phyloP scores from a whole-genome alignment of 2,329 filamentous ascomycete genomes.

The Trichoderma sp. region DNA sequence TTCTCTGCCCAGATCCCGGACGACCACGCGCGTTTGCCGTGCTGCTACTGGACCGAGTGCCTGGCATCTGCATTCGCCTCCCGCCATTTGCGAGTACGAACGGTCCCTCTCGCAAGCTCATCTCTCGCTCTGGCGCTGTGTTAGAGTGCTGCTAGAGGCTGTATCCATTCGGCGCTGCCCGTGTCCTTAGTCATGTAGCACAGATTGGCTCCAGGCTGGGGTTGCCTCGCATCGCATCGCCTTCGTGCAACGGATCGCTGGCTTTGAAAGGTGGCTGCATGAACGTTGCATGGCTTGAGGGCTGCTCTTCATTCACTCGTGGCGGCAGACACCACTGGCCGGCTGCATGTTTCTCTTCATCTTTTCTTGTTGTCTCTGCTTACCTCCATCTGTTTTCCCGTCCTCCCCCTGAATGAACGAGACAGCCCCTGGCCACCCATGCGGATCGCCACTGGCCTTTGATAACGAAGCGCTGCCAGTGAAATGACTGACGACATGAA shows the following conservation, averaged over 20 bases:
- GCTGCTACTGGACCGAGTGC: neutral
- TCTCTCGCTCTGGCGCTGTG: neutral
- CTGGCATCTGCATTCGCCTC: neutral
- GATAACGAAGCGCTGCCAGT: neutral
- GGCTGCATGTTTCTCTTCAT: neutral
- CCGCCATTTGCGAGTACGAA: constrained; percentile 14
- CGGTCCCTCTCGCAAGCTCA: neutral
- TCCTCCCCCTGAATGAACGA: neutral
- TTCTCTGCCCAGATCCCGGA: neutral
- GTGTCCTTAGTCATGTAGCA: constrained; percentile 9
- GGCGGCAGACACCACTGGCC: neutral
- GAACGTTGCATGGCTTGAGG: neutral
- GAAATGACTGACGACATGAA: neutral
- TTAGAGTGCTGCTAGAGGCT: neutral
- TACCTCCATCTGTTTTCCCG: neutral
- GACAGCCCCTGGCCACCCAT: constrained; percentile 1
- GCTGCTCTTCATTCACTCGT: neutral
- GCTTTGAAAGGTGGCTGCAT: neutral
- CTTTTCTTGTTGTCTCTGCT: neutral
- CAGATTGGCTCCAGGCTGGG: neutral
- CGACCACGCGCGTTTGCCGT: constrained; percentile 3
- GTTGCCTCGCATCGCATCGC: neutral
- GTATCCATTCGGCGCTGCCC: neutral
- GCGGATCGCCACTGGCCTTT: constrained; percentile 6
- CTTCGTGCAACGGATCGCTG: neutral